These are phyloP conservation scores for Litsea cubeba DNA, from an alignment of 164 flowering plant species.

Conservation along the genomic window DNA sequence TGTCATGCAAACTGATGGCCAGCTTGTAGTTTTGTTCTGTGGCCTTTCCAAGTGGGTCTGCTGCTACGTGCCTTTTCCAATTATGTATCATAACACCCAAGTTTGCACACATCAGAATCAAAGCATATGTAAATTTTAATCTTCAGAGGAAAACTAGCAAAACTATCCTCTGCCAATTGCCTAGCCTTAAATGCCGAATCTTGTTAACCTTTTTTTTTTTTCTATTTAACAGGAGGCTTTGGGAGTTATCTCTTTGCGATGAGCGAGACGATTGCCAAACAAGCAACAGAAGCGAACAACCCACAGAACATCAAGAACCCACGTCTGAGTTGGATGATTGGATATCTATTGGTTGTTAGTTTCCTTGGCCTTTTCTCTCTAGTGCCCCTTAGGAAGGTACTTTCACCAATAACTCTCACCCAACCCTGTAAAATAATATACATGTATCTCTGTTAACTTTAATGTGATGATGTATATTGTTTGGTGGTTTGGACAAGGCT, in stretches of 20 bases:
- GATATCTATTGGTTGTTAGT: slow-evolving; percentile 46
- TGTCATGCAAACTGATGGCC: too few species aligned
- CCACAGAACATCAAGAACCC: slow-evolving; percentile 36
- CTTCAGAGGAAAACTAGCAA: too few species aligned
- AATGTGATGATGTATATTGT: too few species aligned
- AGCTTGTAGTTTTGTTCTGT: too few species aligned
- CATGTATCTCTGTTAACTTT: too few species aligned
- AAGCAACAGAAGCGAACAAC: slow-evolving; percentile 26
- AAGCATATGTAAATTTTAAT: too few species aligned
- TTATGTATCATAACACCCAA: too few species aligned
- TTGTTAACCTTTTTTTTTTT: background rate
- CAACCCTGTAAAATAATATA: background rate
- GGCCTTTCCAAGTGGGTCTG: too few species aligned
- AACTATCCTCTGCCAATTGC: background rate
- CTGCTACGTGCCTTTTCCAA: too few species aligned
- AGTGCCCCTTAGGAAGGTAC: slow-evolving; percentile 52
- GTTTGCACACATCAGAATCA: too few species aligned
- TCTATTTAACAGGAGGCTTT: slow-evolving; percentile 41
- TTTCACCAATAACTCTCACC: background rate
- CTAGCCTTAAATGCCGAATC: background rate
- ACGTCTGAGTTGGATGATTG: slow-evolving; percentile 43
- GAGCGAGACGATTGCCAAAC: slow-evolving; percentile 37
- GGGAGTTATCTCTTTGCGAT: slow-evolving; percentile 49
- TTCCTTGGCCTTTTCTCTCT: slow-evolving; percentile 52
- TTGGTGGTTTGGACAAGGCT: too few species aligned